phyloP scores from a whole-genome alignment of 73 alveolate species.

The Paramecium bursaria region DNA sequence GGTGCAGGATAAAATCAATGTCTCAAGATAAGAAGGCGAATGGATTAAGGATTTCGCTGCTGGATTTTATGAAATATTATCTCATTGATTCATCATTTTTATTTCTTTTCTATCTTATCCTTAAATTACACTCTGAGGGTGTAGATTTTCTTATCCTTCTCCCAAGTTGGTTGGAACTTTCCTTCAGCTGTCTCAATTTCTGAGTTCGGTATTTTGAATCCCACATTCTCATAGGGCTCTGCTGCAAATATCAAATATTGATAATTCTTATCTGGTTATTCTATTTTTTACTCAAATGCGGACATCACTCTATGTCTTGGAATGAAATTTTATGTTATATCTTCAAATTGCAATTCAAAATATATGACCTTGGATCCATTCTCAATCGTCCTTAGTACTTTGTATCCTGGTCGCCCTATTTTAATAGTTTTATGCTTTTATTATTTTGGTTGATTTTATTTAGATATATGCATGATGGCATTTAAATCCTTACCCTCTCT shows the following conservation, averaged over 20 bases:
- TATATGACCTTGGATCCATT: conserved; percentile 93
- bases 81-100: too few relatives aligned
- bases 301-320: conserved; percentile 99
- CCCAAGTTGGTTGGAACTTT: conserved; percentile 64
- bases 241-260: conserved; percentile 99
- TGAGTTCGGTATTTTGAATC: conserved; percentile 62
- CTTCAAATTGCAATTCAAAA: conserved; percentile 98
- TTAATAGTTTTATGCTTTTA: conserved; percentile 83
- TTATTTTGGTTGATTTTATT: conserved; percentile 70
- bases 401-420: conserved; percentile 99
- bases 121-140: conserved; percentile 58
- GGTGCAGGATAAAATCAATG: too few relatives aligned
- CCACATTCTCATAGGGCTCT: conserved; percentile 98
- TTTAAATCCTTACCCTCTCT: conserved; percentile 86
- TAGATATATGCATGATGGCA: conserved; percentile 81
- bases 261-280: conserved; percentile 88
- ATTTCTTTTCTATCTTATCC: too few relatives aligned
- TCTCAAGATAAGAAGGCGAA: too few relatives aligned
- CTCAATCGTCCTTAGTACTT: conserved; percentile 95
- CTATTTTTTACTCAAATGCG: conserved; percentile 94
- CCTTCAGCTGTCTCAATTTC: conserved; percentile 69
- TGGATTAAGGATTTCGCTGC: too few relatives aligned
- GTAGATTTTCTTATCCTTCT: conserved; percentile 67
- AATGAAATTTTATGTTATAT: conserved; percentile 73
- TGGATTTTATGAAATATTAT: too few relatives aligned